Evolutionary conservation across 2,329 filamentous ascomycete species (phyloP).

Genomic region (Calonectria pauciramosa): DNA sequence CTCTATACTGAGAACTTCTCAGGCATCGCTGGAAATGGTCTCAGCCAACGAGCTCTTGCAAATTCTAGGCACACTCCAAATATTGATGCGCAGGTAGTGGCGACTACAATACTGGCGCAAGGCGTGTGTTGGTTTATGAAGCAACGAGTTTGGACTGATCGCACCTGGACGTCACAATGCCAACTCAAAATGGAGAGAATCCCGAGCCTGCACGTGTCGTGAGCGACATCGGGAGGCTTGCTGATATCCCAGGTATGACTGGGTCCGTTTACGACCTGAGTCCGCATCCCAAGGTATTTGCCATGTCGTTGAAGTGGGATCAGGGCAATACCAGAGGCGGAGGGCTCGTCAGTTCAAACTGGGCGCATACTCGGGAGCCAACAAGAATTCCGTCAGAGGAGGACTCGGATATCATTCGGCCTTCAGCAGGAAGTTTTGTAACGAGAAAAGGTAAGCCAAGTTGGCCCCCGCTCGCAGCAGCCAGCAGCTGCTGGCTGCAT

Average conservation of each 20-base stretch:
- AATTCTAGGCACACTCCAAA: neutral
- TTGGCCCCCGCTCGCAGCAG: neutral
- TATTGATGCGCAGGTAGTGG: neutral
- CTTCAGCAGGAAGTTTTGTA: neutral
- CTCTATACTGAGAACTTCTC: neutral
- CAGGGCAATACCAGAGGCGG: neutral
- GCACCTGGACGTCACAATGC: neutral
- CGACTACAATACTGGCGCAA: neutral
- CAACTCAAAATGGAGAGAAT: neutral
- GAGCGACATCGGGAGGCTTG: slow-evolving; percentile 38
- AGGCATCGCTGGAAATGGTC: neutral
- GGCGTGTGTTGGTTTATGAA: slow-evolving; percentile 33
- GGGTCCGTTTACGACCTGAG: slow-evolving; percentile 30
- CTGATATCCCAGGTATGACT: neutral
- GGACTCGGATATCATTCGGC: neutral
- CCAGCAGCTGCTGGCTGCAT: neutral
- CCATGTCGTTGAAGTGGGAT: slow-evolving; percentile 49
- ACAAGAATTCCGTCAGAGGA: neutral
- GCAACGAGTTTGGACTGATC: slow-evolving; percentile 22
- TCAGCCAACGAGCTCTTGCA: neutral
- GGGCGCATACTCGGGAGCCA: neutral
- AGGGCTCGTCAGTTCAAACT: neutral
- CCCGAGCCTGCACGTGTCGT: slow-evolving; percentile 37
- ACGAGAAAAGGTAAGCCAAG: neutral
- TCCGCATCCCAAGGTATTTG: slow-evolving; percentile 42